Evolutionary conservation across 78 protist genomes (phyloP).

Genomic region (Tieghemostelium lacteum): DNA sequence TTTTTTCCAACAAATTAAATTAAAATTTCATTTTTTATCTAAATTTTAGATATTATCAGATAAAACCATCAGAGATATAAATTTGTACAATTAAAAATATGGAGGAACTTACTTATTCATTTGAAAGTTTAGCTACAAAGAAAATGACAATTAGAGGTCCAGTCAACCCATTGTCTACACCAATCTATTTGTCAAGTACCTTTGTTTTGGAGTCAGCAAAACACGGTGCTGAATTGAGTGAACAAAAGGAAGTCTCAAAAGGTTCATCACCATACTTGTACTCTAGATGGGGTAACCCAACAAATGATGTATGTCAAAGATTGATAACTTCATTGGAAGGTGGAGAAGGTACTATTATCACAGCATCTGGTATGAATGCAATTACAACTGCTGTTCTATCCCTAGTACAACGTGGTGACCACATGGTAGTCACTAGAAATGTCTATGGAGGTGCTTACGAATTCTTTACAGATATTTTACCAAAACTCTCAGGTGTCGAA

Average conservation of each 20-base stretch:
- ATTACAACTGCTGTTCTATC: slow-evolving; percentile 35
- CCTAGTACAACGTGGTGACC: slow-evolving; percentile 82
- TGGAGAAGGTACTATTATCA: slow-evolving; percentile 31
- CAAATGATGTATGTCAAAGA: slow-evolving; percentile 36
- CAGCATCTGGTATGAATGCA: slow-evolving; percentile 87
- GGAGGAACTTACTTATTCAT: not conserved
- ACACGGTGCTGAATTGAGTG: slow-evolving; percentile 42
- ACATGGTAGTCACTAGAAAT: slow-evolving; percentile 68
- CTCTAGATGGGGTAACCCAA: slow-evolving; percentile 76
- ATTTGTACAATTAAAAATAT: not conserved
- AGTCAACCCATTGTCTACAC: slow-evolving; percentile 1
- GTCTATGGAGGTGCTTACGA: slow-evolving; percentile 86
- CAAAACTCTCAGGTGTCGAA: slow-evolving; percentile 57
- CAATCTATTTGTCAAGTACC: slow-evolving; percentile 10
- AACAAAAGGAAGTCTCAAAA: not conserved
- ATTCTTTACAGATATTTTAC: slow-evolving; percentile 42
- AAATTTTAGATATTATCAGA: no score
- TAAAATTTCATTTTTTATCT: no score
- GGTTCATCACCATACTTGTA: slow-evolving; percentile 1
- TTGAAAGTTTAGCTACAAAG: not conserved
- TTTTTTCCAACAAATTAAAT: no score
- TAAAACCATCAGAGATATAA: no score
- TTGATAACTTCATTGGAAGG: slow-evolving; percentile 68
- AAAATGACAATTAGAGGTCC: not conserved
- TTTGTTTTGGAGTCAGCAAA: not conserved